A percentile compares a stretch with the other conserved stretches of the same genome.
Conservation (phyloP, 371 early-diverging fungal species). For the Blastocladiella emersonii region DNA sequence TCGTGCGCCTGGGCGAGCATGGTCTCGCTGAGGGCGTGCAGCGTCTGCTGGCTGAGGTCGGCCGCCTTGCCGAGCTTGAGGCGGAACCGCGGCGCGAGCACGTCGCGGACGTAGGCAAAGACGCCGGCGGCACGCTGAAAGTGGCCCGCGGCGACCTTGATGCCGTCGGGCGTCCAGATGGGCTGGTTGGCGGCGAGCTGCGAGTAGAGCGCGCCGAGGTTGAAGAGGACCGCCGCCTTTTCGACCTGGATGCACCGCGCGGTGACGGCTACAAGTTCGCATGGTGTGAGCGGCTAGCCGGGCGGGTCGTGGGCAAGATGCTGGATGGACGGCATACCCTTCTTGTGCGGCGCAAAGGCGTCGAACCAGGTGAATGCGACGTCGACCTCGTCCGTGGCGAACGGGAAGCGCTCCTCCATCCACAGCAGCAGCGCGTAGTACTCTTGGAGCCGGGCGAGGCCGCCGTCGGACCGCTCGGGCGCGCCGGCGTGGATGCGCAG, state of each 20-base stretch:
- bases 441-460: constrained; percentile 18
- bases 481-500: constrained; percentile 33
- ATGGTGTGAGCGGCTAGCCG: no score
- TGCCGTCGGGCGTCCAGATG: constrained; percentile 23
- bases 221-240: constrained; percentile 32
- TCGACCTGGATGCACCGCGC: constrained; percentile 37
- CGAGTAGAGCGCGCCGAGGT: constrained; percentile 28
- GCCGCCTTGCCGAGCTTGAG: constrained; percentile 18
- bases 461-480: constrained; percentile 28
- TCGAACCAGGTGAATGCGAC: constrained; percentile 30
- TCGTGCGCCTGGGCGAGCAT: constrained; percentile 35
- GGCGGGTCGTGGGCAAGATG: no score
- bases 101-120: constrained; percentile 22
- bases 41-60: constrained; percentile 23
- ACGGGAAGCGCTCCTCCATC: constrained; percentile 31
- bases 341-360: constrained; percentile 18
- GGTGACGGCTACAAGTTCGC: neutral
- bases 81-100: constrained; percentile 22
- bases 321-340: constrained; percentile 11
- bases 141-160: constrained; percentile 22
- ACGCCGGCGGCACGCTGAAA: constrained; percentile 36
- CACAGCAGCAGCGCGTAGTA: constrained; percentile 22
- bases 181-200: constrained; percentile 23
- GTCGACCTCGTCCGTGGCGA: constrained; percentile 20
- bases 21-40: constrained; percentile 22